These are phyloP conservation scores for Medicago truncatula DNA, from an alignment of 306 rosid genomes.

Conservation along the genomic window DNA sequence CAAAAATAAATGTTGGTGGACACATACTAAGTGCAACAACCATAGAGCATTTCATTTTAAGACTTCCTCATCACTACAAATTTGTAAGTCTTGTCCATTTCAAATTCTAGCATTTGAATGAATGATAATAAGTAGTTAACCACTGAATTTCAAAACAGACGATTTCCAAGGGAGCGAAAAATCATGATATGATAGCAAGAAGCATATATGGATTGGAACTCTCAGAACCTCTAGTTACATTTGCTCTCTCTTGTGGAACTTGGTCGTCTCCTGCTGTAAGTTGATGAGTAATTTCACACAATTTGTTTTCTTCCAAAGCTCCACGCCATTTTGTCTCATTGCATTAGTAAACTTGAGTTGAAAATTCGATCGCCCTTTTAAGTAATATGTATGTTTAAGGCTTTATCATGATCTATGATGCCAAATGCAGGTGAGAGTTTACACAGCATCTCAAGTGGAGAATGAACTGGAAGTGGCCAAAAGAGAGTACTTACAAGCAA, in stretches of 20 bases:
- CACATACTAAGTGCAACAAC: conserved; percentile 78
- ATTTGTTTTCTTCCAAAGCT: not conserved
- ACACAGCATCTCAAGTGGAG: conserved; percentile 88
- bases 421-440: conserved; percentile 87
- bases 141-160: conserved; percentile 53
- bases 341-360: conserved; percentile 19
- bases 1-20: conserved; percentile 84
- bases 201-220: conserved; percentile 78
- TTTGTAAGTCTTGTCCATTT: conserved; percentile 69
- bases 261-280: conserved; percentile 99
- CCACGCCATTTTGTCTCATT: not conserved
- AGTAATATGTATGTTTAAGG: conserved; percentile 1
- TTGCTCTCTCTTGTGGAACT: conserved; percentile 95
- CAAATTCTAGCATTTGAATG: conserved; percentile 33
- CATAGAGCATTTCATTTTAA: conserved; percentile 87
- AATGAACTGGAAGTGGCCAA: conserved; percentile 84
- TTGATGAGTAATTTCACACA: conserved; percentile 33
- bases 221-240: conserved; percentile 95
- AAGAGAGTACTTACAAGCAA: conserved; percentile 85
- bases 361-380: not conserved
- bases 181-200: conserved; percentile 73
- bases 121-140: conserved; percentile 32
- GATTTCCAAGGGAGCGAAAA: conserved; percentile 65
- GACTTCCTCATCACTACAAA: conserved; percentile 92
- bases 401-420: not conserved